Conservation (phyloP, 139 green algal species). For the Chlorella sp. region DNA sequence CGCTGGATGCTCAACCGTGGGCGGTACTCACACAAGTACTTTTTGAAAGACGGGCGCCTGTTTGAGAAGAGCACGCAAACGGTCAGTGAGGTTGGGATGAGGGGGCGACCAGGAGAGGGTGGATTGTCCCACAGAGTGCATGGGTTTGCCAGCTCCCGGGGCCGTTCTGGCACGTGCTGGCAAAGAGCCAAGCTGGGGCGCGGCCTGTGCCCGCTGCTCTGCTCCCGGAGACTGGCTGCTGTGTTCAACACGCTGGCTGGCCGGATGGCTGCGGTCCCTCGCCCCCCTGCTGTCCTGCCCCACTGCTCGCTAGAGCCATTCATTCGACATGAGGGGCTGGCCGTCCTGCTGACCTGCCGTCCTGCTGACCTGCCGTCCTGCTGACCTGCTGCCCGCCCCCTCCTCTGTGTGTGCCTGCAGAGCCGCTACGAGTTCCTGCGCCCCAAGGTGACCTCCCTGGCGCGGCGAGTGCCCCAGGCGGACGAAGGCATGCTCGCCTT, state of each 20-base stretch:
- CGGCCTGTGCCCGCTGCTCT: neutral
- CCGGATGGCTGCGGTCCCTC: neutral
- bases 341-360: neutral
- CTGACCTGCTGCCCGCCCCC: neutral
- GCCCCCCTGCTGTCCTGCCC: neutral
- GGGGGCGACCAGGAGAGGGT: neutral
- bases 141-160: neutral
- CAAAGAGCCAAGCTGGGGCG: too few relatives aligned
- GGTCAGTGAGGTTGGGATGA: conserved; percentile 17
- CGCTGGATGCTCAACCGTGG: conserved; percentile 76
- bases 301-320: too few relatives aligned
- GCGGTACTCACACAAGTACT: conserved; percentile 85
- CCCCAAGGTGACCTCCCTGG: conserved; percentile 74
- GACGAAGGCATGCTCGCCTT: conserved; percentile 81
- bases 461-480: conserved; percentile 59
- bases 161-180: too few relatives aligned
- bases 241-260: neutral
- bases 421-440: conserved; percentile 71
- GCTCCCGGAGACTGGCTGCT: neutral
- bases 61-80: conserved; percentile 70
- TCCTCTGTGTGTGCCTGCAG: conserved; percentile 24
- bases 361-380: neutral
- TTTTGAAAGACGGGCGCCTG: conserved; percentile 75
- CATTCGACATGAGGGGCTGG: too few relatives aligned
- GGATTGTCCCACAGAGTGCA: neutral